Conservation (phyloP, 1,284 basidiomycete genomes). For the Ceratobasidium papillatum region DNA sequence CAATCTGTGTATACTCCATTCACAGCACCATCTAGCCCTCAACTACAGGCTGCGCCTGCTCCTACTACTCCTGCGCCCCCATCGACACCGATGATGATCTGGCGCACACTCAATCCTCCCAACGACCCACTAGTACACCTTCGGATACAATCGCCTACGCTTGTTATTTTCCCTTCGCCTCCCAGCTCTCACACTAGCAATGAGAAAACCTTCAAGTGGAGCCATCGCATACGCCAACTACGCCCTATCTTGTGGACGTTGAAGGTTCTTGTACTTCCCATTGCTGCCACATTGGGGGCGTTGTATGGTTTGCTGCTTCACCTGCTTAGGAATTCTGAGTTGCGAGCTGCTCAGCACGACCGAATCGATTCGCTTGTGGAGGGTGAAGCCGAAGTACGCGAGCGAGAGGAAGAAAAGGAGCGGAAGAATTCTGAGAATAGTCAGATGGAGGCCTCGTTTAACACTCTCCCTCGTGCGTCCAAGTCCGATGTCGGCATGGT, state of each 20-base stretch:
- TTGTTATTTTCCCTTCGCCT: constrained; percentile 69
- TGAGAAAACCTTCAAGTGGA: constrained; percentile 14
- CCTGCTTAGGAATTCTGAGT: constrained; percentile 89
- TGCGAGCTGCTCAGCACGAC: constrained; percentile 85
- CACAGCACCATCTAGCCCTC: constrained; percentile 15
- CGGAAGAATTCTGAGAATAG: constrained; percentile 48
- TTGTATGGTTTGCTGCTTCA: constrained; percentile 87
- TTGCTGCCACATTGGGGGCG: constrained; percentile 75
- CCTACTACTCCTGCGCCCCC: constrained; percentile 9
- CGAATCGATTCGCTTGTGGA: constrained; percentile 54
- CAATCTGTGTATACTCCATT: constrained; percentile 19
- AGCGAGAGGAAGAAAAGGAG: constrained; percentile 44
- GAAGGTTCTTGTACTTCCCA: constrained; percentile 87
- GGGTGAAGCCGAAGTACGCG: constrained; percentile 42
- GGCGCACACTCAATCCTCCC: constrained; percentile 82
- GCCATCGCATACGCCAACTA: constrained; percentile 37
- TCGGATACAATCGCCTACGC: constrained; percentile 79
- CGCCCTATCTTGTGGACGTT: constrained; percentile 70
- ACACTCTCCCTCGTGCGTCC: constrained; percentile 78
- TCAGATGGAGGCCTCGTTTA: constrained; percentile 64
- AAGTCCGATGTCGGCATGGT: constrained; percentile 83
- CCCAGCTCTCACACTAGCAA: background rate
- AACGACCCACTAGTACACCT: constrained; percentile 78
- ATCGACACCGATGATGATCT: constrained; percentile 71
- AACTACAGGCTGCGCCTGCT: background rate